Evolutionary conservation across 1,139 yeast species (phyloP).

Genomic region (Wickerhamiella pararugosa): DNA sequence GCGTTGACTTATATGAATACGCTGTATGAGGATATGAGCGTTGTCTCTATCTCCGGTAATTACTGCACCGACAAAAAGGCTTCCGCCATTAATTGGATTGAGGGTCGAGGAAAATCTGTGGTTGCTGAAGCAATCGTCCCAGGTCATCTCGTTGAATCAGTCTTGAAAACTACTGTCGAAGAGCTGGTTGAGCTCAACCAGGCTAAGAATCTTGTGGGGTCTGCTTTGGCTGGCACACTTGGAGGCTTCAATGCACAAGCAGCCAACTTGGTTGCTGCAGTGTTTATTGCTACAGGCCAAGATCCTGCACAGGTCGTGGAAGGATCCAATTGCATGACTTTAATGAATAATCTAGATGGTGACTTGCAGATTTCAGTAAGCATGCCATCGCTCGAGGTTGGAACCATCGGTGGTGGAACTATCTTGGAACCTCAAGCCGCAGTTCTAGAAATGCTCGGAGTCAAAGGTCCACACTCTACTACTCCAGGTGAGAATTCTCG

Average conservation of each 20-base stretch:
- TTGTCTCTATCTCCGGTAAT: conserved; percentile 89
- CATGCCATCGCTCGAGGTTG: conserved; percentile 98
- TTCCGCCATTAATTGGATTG: conserved; percentile 97
- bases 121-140: conserved; percentile 97
- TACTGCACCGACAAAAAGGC: conserved; percentile 96
- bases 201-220: conserved; percentile 81
- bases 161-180: conserved; percentile 80
- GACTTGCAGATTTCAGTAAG: conserved; percentile 84
- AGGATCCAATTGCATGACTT: conserved; percentile 90
- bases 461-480: conserved; percentile 89
- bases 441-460: conserved; percentile 87
- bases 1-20: conserved; percentile 73
- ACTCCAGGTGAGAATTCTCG: conserved; percentile 91
- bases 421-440: conserved; percentile 94
- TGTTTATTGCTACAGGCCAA: conserved; percentile 90
- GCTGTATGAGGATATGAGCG: conserved; percentile 83
- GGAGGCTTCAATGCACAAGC: conserved; percentile 99
- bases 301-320: conserved; percentile 99
- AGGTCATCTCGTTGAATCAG: conserved; percentile 58
- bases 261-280: conserved; percentile 88
- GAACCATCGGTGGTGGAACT: conserved; percentile 99
- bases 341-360: conserved; percentile 74
- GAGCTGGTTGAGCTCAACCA: conserved; percentile 83
- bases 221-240: conserved; percentile 96
- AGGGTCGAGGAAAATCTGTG: conserved; percentile 95